phyloP scores from a whole-genome alignment of 129 eudicot genomes.

The Flaveria bidentis region DNA sequence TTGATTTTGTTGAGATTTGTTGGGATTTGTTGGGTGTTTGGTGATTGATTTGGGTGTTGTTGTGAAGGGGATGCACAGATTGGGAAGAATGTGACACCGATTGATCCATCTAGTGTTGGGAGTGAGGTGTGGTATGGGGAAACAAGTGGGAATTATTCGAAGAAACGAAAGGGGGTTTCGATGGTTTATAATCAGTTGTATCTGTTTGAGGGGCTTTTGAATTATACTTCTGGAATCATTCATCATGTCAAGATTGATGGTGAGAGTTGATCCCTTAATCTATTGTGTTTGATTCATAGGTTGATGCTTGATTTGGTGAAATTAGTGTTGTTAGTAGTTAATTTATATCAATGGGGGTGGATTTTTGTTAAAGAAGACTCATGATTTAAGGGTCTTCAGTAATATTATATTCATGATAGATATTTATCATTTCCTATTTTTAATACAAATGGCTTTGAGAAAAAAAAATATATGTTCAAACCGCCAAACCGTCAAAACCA shows the following conservation, averaged over 20 bases:
- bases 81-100: conserved; percentile 69
- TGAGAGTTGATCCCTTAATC: conserved; percentile 14
- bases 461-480: no score
- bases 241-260: conserved; percentile 92
- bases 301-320: no score
- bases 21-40: neutral
- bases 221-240: conserved; percentile 87
- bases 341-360: no score
- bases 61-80: conserved; percentile 78
- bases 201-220: conserved; percentile 74
- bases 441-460: no score
- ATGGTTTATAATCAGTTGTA: conserved; percentile 73
- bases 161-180: conserved; percentile 58
- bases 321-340: no score
- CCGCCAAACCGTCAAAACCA: no score
- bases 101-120: conserved; percentile 70
- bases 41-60: neutral
- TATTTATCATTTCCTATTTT: no score
- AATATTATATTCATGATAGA: no score
- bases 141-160: conserved; percentile 56
- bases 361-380: no score
- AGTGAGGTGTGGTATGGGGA: conserved; percentile 91
- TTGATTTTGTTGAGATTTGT: no score
- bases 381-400: no score
- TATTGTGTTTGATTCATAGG: neutral